Evolutionary conservation across 2,329 filamentous ascomycete species (phyloP).

Genomic region (Fusarium robinianum): DNA sequence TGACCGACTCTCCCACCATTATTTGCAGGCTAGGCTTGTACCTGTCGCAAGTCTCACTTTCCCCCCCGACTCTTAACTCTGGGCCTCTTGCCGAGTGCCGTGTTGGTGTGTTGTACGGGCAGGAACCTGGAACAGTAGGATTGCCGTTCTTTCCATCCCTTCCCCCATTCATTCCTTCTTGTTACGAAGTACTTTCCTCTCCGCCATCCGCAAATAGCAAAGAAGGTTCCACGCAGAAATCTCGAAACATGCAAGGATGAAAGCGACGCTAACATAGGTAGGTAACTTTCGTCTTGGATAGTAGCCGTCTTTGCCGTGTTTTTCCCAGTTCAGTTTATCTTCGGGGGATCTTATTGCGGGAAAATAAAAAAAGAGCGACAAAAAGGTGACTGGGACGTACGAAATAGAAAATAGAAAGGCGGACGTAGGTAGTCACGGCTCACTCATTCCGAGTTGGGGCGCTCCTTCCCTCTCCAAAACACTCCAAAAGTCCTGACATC

Average conservation of each 20-base stretch:
- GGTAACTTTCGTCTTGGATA: constrained; percentile 14
- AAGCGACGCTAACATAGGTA: constrained; percentile 10
- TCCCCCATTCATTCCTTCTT: too few relatives aligned
- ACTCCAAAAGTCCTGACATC: constrained; percentile 8
- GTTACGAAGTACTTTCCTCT: too few relatives aligned
- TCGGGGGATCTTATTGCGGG: too few relatives aligned
- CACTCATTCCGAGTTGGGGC: constrained; percentile 30
- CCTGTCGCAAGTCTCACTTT: constrained; percentile 3
- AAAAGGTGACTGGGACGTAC: too few relatives aligned
- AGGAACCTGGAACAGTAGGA: not conserved
- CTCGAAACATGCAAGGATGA: not conserved
- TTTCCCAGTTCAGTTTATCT: constrained; percentile 1
- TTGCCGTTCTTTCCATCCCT: not conserved
- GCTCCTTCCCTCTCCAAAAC: constrained; percentile 1
- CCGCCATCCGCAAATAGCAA: too few relatives aligned
- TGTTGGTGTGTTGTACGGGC: constrained; percentile 1
- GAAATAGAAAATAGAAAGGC: too few relatives aligned
- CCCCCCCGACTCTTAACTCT: not conserved
- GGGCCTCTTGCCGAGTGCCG: constrained; percentile 16
- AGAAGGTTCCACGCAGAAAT: too few relatives aligned
- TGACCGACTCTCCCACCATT: too few relatives aligned
- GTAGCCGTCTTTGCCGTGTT: constrained; percentile 36
- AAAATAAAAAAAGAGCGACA: too few relatives aligned
- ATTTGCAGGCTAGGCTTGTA: constrained; percentile 6
- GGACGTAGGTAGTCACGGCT: constrained; percentile 33